These are phyloP conservation scores for Aurantiochytrium sp. DNA, from an alignment of 108 stramenopile genomes.

Conservation along the genomic window DNA sequence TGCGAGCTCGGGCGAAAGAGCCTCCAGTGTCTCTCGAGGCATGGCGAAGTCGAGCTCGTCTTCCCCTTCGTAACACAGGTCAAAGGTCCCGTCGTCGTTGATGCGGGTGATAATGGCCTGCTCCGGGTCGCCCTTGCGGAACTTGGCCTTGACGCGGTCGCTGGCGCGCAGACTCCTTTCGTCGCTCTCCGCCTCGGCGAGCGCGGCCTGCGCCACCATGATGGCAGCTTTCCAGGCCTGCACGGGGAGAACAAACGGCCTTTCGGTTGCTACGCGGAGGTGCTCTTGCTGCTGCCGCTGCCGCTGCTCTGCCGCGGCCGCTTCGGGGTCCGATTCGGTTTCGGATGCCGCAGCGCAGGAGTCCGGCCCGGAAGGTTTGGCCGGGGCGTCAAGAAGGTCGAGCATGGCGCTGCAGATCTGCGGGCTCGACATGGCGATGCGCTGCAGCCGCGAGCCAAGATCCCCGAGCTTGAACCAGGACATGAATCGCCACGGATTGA, in stretches of 20 bases:
- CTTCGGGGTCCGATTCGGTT: no score
- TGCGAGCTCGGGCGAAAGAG: background rate
- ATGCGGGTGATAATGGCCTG: background rate
- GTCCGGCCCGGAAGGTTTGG: no score
- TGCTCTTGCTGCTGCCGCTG: no score
- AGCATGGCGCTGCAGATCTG: background rate
- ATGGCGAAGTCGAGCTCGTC: constrained; percentile 4
- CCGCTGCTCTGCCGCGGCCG: no score
- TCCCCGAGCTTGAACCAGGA: background rate
- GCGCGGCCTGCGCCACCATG: background rate
- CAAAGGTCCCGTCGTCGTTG: background rate
- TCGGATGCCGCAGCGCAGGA: no score
- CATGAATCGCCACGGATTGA: constrained; percentile 9
- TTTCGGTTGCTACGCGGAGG: background rate
- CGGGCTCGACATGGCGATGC: background rate
- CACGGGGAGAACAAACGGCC: background rate
- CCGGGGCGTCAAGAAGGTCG: background rate
- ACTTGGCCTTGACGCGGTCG: background rate
- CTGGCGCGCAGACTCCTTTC: background rate
- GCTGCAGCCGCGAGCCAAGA: background rate
- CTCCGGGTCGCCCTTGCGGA: background rate
- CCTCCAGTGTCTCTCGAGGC: background rate
- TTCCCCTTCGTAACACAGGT: background rate
- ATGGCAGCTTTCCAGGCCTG: background rate
- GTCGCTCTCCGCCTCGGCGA: background rate